A percentile compares a stretch with the other conserved stretches of the same genome.
Conservation (phyloP, 1,284 basidiomycete genomes). For the Fomitopsis palustris region DNA sequence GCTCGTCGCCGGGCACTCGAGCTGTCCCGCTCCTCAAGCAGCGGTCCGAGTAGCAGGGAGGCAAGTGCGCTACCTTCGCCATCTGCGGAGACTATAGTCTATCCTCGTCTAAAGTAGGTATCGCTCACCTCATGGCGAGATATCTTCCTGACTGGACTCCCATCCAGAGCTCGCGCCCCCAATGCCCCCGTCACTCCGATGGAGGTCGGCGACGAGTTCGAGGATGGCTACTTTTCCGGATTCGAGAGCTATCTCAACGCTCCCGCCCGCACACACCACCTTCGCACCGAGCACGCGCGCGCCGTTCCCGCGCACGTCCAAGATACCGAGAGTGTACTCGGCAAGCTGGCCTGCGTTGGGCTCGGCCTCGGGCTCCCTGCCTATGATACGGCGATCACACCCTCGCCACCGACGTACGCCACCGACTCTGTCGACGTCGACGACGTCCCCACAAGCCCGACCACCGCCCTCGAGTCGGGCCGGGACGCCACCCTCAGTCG, state of each 20-base stretch:
- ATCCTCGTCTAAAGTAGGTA: not conserved
- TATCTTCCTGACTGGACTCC: not conserved
- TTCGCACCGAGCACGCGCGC: not conserved
- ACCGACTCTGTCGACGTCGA: not conserved
- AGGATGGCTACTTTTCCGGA: not conserved
- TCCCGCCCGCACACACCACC: not conserved
- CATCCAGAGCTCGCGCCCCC: not conserved
- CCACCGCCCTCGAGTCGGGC: not conserved
- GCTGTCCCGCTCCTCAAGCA: not conserved
- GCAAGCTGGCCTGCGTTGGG: not conserved
- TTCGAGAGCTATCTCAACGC: not conserved
- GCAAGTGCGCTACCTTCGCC: slow-evolving; percentile 1
- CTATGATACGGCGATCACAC: not conserved
- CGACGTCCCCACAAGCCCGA: not conserved
- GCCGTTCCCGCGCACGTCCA: not conserved
- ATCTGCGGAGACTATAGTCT: not conserved
- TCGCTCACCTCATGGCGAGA: too few relatives aligned
- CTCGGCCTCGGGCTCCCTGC: not conserved
- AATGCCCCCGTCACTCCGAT: not conserved
- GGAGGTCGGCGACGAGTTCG: not conserved
- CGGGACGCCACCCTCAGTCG: not conserved
- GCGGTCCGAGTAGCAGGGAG: not conserved
- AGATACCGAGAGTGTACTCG: not conserved
- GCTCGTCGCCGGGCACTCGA: not conserved
- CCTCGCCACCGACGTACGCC: not conserved